phyloP scores from a whole-genome alignment of 768 basidiomycete species.

The Clathrus columnatus region DNA sequence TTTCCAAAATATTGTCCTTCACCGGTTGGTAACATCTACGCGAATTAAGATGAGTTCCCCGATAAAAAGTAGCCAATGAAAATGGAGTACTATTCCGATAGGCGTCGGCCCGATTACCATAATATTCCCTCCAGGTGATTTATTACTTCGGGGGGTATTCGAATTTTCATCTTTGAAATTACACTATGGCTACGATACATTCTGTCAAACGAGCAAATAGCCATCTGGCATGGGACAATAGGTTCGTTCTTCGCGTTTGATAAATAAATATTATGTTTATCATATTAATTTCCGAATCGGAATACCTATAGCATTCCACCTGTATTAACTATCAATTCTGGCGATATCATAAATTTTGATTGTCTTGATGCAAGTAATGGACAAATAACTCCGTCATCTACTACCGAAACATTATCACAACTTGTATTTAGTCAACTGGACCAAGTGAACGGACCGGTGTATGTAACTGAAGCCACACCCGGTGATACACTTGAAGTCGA shows the following conservation, averaged over 20 bases:
- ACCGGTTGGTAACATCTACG: too few species aligned
- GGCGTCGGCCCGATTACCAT: not conserved
- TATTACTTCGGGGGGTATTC: too few species aligned
- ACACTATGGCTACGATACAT: conserved; percentile 35
- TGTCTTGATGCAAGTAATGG: conserved; percentile 60
- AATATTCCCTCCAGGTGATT: too few species aligned
- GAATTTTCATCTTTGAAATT: not conserved
- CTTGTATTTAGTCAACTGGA: conserved; percentile 41
- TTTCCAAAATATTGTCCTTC: too few species aligned
- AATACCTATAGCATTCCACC: conserved; percentile 38
- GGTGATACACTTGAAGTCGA: conserved; percentile 57
- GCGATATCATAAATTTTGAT: conserved; percentile 46
- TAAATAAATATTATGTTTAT: not conserved
- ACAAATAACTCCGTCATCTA: conserved; percentile 40
- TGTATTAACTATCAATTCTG: conserved; percentile 39
- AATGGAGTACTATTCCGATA: too few species aligned
- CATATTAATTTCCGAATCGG: not conserved
- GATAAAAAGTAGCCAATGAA: too few species aligned
- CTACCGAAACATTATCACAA: conserved; percentile 25
- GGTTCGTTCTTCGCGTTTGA: conserved; percentile 25
- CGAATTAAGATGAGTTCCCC: too few species aligned
- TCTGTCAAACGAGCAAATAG: conserved; percentile 41
- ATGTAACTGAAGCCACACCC: conserved; percentile 39
- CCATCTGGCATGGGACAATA: conserved; percentile 55
- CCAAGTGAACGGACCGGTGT: conserved; percentile 55